These are phyloP conservation scores for Aspergillus eucalypticola DNA, from an alignment of 2,329 filamentous ascomycete species.

Conservation along the genomic window DNA sequence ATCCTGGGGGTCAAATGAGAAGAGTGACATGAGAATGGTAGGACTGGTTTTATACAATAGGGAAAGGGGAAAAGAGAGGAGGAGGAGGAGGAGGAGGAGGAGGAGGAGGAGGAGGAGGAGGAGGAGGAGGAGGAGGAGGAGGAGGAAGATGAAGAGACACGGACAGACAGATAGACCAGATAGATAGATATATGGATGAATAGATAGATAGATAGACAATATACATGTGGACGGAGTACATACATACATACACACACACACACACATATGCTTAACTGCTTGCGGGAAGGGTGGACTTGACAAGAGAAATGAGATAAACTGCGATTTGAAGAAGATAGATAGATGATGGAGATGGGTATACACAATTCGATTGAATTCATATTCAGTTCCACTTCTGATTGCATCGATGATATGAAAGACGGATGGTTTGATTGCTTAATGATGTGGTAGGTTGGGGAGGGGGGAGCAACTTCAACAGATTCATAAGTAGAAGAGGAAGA, in stretches of 20 bases:
- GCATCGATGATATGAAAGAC: neutral
- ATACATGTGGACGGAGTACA: too few species aligned
- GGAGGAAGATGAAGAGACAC: too few species aligned
- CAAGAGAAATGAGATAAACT: neutral
- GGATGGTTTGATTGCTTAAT: neutral
- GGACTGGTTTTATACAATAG: too few species aligned
- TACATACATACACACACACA: too few species aligned
- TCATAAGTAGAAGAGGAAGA: neutral
- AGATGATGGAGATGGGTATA: conserved; percentile 2
- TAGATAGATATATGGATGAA: neutral
- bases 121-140: too few species aligned
- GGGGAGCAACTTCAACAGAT: neutral
- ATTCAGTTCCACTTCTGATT: neutral
- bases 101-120: too few species aligned
- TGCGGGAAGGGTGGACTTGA: neutral
- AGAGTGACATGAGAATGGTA: too few species aligned
- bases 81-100: too few species aligned
- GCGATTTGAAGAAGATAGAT: neutral
- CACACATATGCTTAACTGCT: too few species aligned
- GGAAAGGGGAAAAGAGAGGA: too few species aligned
- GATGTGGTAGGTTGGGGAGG: neutral
- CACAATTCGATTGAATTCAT: conserved; percentile 1
- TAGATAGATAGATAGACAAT: neutral
- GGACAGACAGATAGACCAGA: too few species aligned
- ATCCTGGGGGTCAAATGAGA: too few species aligned